Evolutionary conservation across 768 basidiomycete species (phyloP), one percentile per base, ranked within the genome.

Genomic region (Pholiota microspora): DNA sequence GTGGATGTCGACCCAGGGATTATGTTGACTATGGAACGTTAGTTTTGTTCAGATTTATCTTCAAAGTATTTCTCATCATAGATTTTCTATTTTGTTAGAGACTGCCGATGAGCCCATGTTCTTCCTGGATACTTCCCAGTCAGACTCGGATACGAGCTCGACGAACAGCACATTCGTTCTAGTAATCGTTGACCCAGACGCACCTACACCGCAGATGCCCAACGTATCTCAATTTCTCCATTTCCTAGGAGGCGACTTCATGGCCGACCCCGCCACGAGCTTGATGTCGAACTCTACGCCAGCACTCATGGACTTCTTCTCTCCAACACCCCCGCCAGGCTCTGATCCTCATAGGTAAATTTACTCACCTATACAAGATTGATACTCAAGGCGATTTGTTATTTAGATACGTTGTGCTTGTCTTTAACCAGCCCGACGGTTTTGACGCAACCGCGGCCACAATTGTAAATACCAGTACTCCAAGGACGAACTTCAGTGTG

Each of bases 341-440:
- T 74, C 77, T 21, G 74, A 73, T 58, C 71, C 76, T 8, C 78
- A 81, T 55, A 67, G 77, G 77, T 77, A 13, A 60, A 69, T 55
- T 21, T 9, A 29, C 10, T 50, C 15, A 16, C n/a, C 16, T 45
- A 21, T 51, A 27, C 5, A 31, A 25, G 32, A 54, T 64, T 28
- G 13, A 16, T 27, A 1, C 18, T 38, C 23, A 23, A 3, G 4
- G 25, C 23, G 9, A 40, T 50, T 12, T 21, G 23, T 32, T 29
- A 21, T 10, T 32, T 13, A 73, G 72, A 62, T 74, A 73, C 55
- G 65, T 72, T 18, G 42, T 74, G 2, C 64, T 73, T 13, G 66
- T 71, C n/a, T 74, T 68, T 52, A 59, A 55, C 35, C 71, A 71
- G 54, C 64, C 71, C n/a, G 61, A 59, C 27, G 62, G 58, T 25